Conservation (phyloP, 352 stramenopile genomes). For the Phytophthora vignae region DNA sequence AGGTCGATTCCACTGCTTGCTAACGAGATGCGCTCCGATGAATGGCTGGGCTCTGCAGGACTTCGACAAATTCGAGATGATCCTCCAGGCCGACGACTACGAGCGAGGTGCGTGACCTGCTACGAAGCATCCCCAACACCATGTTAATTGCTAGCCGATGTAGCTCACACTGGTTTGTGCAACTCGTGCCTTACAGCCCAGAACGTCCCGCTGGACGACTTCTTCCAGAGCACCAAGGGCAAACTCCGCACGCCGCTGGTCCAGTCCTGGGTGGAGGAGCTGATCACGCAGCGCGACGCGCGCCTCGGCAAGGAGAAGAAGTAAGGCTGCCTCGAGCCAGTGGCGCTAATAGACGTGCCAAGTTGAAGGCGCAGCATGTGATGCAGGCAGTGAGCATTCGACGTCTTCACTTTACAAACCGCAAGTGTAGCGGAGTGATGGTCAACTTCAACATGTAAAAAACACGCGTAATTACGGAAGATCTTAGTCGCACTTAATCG, state of each 20-base stretch:
- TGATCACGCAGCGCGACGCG: conserved; percentile 59
- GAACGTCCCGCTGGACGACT: conserved; percentile 68
- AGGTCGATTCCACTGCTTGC: neutral
- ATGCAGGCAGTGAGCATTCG: neutral
- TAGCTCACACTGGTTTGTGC: neutral
- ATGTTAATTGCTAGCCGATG: neutral
- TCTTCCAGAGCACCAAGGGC: conserved; percentile 84
- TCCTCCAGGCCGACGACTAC: conserved; percentile 94
- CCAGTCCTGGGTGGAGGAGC: conserved; percentile 77
- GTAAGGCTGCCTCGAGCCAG: conserved; percentile 5
- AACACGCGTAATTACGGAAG: conserved; percentile 18
- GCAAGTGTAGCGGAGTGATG: conserved; percentile 7
- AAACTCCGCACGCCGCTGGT: conserved; percentile 86
- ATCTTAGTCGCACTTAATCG: neutral
- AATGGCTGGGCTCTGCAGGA: conserved; percentile 47
- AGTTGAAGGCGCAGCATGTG: neutral
- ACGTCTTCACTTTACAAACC: neutral
- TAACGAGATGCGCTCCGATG: conserved; percentile 1
- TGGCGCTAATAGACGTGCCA: neutral
- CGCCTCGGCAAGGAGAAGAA: conserved; percentile 33
- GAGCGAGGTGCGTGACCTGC: conserved; percentile 69
- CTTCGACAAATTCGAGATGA: conserved; percentile 97
- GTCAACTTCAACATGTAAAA: conserved; percentile 34
- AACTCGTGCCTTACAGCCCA: conserved; percentile 47
- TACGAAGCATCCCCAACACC: neutral